Conservation (phyloP, 2,329 filamentous ascomycete genomes). For the Ceratocystis cubensis region DNA sequence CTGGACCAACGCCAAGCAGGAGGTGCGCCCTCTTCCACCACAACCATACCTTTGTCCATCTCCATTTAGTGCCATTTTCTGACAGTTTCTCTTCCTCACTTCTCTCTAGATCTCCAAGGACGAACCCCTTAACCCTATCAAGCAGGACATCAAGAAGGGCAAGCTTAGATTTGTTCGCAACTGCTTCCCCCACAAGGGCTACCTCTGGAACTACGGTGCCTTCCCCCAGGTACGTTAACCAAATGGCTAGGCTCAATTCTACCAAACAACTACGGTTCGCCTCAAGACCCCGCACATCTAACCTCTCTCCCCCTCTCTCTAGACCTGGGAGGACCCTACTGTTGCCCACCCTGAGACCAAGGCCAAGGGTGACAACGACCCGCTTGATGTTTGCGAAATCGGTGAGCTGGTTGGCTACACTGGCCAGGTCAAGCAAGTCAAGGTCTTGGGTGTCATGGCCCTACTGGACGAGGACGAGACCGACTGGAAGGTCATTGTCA, state of each 20-base stretch:
- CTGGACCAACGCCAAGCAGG: conserved; percentile 99
- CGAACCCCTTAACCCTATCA: conserved; percentile 95
- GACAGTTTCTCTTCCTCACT: not conserved
- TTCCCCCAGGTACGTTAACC: conserved; percentile 71
- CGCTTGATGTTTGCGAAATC: conserved; percentile 98
- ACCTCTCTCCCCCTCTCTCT: conserved; percentile 14
- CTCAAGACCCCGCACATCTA: not conserved
- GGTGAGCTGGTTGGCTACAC: conserved; percentile 93
- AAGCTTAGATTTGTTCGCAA: conserved; percentile 98
- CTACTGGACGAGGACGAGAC: conserved; percentile 99
- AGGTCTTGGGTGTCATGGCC: conserved; percentile 98
- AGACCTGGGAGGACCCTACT: conserved; percentile 99
- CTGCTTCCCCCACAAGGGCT: conserved; percentile 99
- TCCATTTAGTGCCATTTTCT: not conserved
- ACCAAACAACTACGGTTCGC: conserved; percentile 5
- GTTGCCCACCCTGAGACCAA: conserved; percentile 95
- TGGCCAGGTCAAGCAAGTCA: conserved; percentile 98
- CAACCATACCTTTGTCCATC: not conserved
- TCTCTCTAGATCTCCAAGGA: conserved; percentile 82
- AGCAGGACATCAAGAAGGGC: conserved; percentile 99
- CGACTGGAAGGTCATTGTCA: conserved; percentile 99
- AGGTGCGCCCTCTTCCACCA: conserved; percentile 49
- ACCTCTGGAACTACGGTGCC: conserved; percentile 99
- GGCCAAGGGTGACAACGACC: conserved; percentile 98
- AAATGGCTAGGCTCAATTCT: not conserved